Conservation (phyloP, 441 rosid species). For the Brassica hybrid region DNA sequence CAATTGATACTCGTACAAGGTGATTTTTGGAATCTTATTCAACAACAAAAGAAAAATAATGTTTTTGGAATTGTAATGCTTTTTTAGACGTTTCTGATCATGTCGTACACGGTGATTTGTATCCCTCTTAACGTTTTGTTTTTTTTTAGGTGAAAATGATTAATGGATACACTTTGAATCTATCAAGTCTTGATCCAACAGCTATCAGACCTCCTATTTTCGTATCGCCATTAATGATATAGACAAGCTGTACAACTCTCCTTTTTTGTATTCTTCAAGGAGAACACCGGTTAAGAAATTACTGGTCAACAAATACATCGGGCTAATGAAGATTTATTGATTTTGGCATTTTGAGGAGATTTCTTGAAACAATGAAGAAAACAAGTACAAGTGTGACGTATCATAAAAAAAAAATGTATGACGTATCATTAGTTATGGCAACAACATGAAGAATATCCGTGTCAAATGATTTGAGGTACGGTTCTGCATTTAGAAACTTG, state of each 20-base stretch:
- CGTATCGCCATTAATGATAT: constrained; percentile 52
- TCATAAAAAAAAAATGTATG: too few species aligned
- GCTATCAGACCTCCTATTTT: constrained; percentile 30
- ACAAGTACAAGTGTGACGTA: too few species aligned
- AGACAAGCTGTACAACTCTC: too few species aligned
- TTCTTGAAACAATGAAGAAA: background rate
- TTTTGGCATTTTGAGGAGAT: background rate
- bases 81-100: too few species aligned
- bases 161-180: constrained; percentile 13
- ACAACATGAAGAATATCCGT: background rate
- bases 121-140: too few species aligned
- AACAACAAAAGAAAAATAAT: too few species aligned
- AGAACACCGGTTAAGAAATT: background rate
- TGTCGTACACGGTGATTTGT: too few species aligned
- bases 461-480: background rate
- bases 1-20: too few species aligned
- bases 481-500: background rate
- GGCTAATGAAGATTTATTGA: background rate
- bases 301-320: background rate
- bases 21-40: too few species aligned
- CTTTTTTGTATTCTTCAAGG: background rate
- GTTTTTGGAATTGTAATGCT: too few species aligned
- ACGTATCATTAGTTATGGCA: background rate
- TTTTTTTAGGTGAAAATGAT: too few species aligned
- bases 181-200: constrained; percentile 33